Evolutionary conservation across 192 early-diverging fungal genomes (phyloP).

Genomic region (Backusella macrospora): DNA sequence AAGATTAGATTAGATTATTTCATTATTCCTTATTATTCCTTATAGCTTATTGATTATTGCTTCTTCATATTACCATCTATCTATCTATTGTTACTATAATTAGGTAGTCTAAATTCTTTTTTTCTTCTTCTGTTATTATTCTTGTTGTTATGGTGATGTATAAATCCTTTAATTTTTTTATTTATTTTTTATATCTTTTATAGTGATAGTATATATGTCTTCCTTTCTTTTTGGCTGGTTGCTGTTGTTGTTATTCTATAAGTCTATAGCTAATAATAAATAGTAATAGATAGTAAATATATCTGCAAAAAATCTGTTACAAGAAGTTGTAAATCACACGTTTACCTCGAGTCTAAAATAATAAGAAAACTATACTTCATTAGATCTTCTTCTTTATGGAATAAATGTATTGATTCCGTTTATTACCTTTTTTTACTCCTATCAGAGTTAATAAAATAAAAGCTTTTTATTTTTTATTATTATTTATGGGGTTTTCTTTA

Average conservation of each 20-base stretch:
- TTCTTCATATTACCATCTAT: no score
- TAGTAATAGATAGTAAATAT: neutral
- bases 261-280: neutral
- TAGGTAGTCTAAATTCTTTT: no score
- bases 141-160: no score
- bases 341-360: neutral
- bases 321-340: neutral
- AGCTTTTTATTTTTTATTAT: neutral
- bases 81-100: no score
- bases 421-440: neutral
- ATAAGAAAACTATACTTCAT: neutral
- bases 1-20: neutral
- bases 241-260: neutral
- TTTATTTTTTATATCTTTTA: neutral
- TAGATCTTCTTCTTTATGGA: neutral
- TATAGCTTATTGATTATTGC: no score
- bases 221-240: neutral
- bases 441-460: conserved; percentile 9
- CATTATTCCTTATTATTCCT: no score
- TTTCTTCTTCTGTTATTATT: no score
- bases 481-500: neutral
- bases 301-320: no score
- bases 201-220: neutral
- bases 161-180: no score
- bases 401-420: neutral